Evolutionary conservation across 192 early-diverging fungal genomes (phyloP).

Genomic region (Cladochytrium replicatum): DNA sequence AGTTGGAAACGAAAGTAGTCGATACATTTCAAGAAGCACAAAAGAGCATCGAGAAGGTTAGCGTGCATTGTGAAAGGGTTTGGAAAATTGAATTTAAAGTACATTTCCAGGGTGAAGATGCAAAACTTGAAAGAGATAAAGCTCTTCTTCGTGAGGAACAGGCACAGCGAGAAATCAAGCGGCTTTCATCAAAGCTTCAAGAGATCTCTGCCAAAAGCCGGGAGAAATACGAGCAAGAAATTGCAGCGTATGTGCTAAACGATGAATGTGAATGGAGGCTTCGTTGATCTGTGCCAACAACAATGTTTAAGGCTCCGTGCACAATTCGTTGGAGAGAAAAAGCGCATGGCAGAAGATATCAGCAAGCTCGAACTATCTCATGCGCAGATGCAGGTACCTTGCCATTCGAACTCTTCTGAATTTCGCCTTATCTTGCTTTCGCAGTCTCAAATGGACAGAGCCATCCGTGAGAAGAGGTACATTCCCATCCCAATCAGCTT

Average conservation of each 20-base stretch:
- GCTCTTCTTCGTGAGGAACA: slow-evolving; percentile 27
- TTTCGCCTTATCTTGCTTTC: background rate
- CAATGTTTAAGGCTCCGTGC: slow-evolving; percentile 16
- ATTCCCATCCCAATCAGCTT: background rate
- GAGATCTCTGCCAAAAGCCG: slow-evolving; percentile 21
- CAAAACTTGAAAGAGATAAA: slow-evolving; percentile 30
- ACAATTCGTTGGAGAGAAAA: slow-evolving; percentile 19
- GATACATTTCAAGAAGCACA: slow-evolving; percentile 1
- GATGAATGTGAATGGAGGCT: background rate
- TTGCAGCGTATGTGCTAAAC: slow-evolving; percentile 12
- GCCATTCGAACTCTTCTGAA: background rate
- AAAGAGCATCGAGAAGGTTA: slow-evolving; percentile 5
- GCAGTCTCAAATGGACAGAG: slow-evolving; percentile 27
- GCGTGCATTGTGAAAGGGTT: background rate
- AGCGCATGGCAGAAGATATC: slow-evolving; percentile 22
- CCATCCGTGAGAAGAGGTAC: slow-evolving; percentile 39
- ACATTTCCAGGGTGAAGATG: slow-evolving; percentile 19
- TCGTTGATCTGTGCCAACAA: background rate
- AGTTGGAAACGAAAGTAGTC: slow-evolving; percentile 16
- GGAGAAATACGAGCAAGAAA: slow-evolving; percentile 26
- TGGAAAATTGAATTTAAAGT: background rate
- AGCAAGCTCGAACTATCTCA: slow-evolving; percentile 20
- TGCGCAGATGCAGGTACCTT: slow-evolving; percentile 16
- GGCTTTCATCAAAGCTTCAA: slow-evolving; percentile 17
- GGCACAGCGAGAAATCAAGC: slow-evolving; percentile 18